These are phyloP conservation scores for Cladophialophora chaetospira DNA, from an alignment of 2,329 filamentous ascomycete species.

Conservation along the genomic window DNA sequence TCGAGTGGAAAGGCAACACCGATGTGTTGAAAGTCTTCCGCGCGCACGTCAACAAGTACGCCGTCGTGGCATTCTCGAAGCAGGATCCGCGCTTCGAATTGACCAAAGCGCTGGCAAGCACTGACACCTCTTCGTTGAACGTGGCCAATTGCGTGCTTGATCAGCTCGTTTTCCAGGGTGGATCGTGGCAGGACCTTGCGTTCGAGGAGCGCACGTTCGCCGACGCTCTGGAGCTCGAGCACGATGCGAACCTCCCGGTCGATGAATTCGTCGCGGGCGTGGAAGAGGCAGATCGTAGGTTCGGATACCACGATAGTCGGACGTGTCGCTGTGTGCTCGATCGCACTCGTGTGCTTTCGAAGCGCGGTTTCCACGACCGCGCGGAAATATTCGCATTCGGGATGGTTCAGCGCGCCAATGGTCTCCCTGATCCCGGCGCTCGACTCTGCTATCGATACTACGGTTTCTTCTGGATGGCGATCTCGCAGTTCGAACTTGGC, in stretches of 20 bases:
- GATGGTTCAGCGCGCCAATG: not conserved
- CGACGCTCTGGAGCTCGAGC: not conserved
- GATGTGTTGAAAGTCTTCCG: not conserved
- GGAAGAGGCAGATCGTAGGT: not conserved
- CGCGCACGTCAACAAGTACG: not conserved
- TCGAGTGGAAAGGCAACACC: not conserved
- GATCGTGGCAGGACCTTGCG: not conserved
- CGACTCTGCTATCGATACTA: not conserved
- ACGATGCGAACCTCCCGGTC: not conserved
- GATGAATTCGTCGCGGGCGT: not conserved
- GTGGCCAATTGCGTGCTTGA: not conserved
- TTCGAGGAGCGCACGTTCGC: not conserved
- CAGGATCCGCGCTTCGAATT: not conserved
- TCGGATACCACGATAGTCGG: constrained; percentile 1
- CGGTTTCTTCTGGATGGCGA: not conserved
- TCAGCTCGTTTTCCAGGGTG: not conserved
- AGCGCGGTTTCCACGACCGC: not conserved
- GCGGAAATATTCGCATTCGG: not conserved
- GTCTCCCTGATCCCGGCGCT: not conserved
- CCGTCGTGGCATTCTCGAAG: not conserved
- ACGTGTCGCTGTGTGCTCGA: not conserved
- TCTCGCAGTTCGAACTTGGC: not conserved
- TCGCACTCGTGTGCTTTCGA: not conserved
- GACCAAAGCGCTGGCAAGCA: not conserved
- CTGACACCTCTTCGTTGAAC: not conserved